A percentile compares a stretch with the other conserved stretches of the same genome.
These are phyloP conservation scores for Cladophialophora immunda DNA, from an alignment of 2,329 filamentous ascomycete species.

Conservation along the genomic window DNA sequence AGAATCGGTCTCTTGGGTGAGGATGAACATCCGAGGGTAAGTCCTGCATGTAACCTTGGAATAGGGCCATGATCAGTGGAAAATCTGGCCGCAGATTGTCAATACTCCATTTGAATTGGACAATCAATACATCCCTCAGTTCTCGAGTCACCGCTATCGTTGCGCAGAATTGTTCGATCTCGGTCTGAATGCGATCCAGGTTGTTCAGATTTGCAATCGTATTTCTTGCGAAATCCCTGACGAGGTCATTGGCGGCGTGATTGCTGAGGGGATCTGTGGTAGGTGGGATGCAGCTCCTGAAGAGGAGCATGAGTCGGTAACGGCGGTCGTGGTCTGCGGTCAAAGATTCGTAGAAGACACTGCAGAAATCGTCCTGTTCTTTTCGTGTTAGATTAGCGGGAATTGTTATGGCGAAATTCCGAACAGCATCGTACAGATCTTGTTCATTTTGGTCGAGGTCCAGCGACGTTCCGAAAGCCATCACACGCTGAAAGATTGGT, in stretches of 20 bases:
- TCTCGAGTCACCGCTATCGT: background rate
- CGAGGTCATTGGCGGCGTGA: background rate
- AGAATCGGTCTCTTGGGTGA: background rate
- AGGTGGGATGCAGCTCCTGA: background rate
- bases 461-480: background rate
- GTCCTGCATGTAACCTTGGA: background rate
- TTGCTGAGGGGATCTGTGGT: background rate
- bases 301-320: background rate
- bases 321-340: background rate
- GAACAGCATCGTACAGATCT: background rate
- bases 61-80: background rate
- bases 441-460: background rate
- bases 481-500: background rate
- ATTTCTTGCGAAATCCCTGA: background rate
- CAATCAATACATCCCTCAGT: background rate
- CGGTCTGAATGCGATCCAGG: background rate
- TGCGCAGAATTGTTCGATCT: background rate
- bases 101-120: background rate
- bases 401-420: background rate
- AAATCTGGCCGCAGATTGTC: background rate
- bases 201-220: background rate
- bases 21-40: background rate
- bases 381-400: background rate
- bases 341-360: background rate
- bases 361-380: background rate